A percentile compares a stretch with the other conserved stretches of the same genome.
phyloP scores from a whole-genome alignment of 768 basidiomycete genomes.

The Mycena epipterygia region DNA sequence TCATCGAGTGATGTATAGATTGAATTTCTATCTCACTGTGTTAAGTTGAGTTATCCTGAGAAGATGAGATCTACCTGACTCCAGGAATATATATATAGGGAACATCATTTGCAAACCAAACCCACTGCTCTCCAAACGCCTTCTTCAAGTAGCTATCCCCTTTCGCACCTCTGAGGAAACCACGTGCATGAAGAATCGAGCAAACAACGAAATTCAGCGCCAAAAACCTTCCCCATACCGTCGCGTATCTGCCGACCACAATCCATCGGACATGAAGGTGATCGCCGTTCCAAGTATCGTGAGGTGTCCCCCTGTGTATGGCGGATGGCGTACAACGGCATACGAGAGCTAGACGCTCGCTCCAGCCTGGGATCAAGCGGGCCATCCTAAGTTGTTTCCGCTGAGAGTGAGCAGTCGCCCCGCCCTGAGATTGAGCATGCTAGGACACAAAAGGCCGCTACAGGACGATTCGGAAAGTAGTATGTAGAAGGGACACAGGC shows the following conservation, averaged over 20 bases:
- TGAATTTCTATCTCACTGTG: too few relatives aligned
- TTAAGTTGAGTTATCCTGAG: too few relatives aligned
- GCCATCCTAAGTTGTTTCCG: too few relatives aligned
- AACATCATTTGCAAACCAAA: neutral
- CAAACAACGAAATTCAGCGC: neutral
- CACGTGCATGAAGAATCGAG: neutral
- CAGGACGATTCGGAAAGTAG: too few relatives aligned
- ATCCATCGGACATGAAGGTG: neutral
- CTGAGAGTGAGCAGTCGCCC: too few relatives aligned
- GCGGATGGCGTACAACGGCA: too few relatives aligned
- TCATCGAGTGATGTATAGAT: too few relatives aligned
- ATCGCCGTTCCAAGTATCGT: neutral
- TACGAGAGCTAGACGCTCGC: too few relatives aligned
- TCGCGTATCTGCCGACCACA: neutral
- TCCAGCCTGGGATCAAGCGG: too few relatives aligned
- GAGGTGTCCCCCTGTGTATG: constrained; percentile 38
- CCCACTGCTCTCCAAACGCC: neutral
- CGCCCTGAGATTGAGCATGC: too few relatives aligned
- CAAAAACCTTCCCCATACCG: neutral
- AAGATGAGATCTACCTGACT: neutral
- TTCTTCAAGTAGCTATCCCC: neutral
- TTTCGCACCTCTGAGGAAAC: neutral
- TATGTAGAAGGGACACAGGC: too few relatives aligned
- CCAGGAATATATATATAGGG: constrained; percentile 5
- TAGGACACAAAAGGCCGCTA: too few relatives aligned